A percentile compares a stretch with the other conserved stretches of the same genome.
Conservation (phyloP, 805 yeast genomes). For the Starmerella cellae region DNA sequence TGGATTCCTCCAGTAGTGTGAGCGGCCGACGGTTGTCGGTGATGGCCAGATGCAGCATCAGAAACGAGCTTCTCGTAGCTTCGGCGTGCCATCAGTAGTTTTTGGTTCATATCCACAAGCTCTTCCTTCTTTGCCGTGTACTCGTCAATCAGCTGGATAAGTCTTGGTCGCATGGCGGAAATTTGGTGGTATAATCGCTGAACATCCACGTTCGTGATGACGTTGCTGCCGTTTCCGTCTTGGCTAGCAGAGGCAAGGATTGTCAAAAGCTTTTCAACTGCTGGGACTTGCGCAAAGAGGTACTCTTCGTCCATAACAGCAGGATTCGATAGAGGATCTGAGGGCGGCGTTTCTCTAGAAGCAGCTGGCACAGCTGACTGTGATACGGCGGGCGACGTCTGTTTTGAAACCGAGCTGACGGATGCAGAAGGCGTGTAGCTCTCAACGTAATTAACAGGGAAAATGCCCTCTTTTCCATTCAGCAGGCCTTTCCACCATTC, state of each 20-base stretch:
- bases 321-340: neutral
- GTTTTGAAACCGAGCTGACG: neutral
- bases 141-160: constrained; percentile 64
- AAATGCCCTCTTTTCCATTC: constrained; percentile 69
- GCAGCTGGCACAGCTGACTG: neutral
- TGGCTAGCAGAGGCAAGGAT: constrained; percentile 34
- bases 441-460: constrained; percentile 78
- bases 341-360: neutral
- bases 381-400: neutral
- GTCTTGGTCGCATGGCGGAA: constrained; percentile 56
- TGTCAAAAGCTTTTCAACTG: constrained; percentile 58
- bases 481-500: constrained; percentile 95
- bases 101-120: constrained; percentile 52
- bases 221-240: constrained; percentile 23
- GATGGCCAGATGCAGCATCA: constrained; percentile 24
- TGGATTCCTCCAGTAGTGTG: neutral
- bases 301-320: constrained; percentile 33
- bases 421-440: neutral
- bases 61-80: constrained; percentile 60
- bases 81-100: constrained; percentile 54
- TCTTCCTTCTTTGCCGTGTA: constrained; percentile 70
- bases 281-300: constrained; percentile 41
- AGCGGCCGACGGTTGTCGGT: neutral
- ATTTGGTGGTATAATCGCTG: constrained; percentile 61
- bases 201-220: constrained; percentile 49